A percentile compares a stretch with the other conserved stretches of the same genome.
Evolutionary conservation across 1,139 yeast genomes (phyloP).

Genomic region (Saccharomyces hybrid): DNA sequence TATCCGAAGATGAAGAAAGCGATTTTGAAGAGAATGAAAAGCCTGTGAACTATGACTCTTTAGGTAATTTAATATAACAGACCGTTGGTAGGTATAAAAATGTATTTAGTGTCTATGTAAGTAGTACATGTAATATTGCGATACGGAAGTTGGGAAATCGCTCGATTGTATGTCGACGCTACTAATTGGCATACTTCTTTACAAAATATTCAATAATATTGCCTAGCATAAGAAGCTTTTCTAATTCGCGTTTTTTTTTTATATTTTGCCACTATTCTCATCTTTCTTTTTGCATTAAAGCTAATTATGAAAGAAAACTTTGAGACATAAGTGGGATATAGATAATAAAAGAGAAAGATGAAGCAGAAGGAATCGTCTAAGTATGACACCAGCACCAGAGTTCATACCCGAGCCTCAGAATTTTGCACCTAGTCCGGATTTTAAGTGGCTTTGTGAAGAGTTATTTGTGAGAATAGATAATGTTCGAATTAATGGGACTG

Average conservation of each 20-base stretch:
- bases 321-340: neutral
- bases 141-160: neutral
- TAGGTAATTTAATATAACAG: slow-evolving; percentile 22
- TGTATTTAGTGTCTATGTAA: neutral
- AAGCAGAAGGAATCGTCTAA: neutral
- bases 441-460: slow-evolving; percentile 33
- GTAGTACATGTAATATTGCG: neutral
- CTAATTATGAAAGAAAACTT: no score
- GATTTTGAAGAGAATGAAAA: slow-evolving; percentile 4
- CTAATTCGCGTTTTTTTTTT: no score
- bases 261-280: no score
- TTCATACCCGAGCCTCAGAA: slow-evolving; percentile 13
- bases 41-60: slow-evolving; percentile 15
- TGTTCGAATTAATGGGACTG: slow-evolving; percentile 9
- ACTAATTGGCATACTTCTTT: neutral
- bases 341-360: neutral
- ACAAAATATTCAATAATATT: no score
- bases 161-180: neutral
- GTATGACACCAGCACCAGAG: neutral
- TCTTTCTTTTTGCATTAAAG: no score
- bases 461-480: slow-evolving; percentile 28
- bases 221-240: no score
- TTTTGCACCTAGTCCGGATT: slow-evolving; percentile 34
- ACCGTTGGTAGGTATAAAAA: neutral
- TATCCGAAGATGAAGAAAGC: slow-evolving; percentile 16